Evolutionary conservation across 2,329 filamentous ascomycete genomes (phyloP), one percentile per base, ranked within the genome.

Genomic region (Didymella exigua): DNA sequence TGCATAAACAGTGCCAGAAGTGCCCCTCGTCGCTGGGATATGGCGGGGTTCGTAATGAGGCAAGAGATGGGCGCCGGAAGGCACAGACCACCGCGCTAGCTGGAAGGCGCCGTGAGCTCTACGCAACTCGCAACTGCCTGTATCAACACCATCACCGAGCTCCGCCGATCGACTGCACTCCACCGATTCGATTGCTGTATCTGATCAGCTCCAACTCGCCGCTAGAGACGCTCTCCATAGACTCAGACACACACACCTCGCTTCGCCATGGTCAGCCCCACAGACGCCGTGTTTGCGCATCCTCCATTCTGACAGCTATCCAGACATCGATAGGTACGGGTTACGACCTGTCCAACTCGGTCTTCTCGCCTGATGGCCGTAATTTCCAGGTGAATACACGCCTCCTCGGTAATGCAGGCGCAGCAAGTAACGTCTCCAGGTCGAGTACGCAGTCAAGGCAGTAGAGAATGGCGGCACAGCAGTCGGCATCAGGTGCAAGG

Each of bases 261-360:
- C 49, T 43, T 42, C 65, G 66, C 37, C 61, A 73, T 75, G 72
- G 71, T 72, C 57, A 54, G 52, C 61, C 65, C 47, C 54, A 21
- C 37, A 38, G 37, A 42, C 42, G 31, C 34, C 52, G 18, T 43
- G 52, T 59, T 56, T 59, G 56, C 27, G 31, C 29, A 50, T 34
- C 34, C 30, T 18, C 29, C 38, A 26, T 48, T 26, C 68, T 70
- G 51, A 72, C 57, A 59, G 51, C 59, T 60, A 21, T 44, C 30
- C 50, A 99, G 95, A 99, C 95, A 74, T 99, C 95, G 75, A 99
- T 99, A 89, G 95, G 95, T 76, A 99, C 95, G 72, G 95, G 95
- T 75, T 99, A 99, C 82, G 95, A 99, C 86, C 89, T 99, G 72
- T 91, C 91, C 77, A 99, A 99, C 86, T 98, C 95, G 74, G 96